Evolutionary conservation across 78 protist species (phyloP), one percentile per base, ranked within the genome.

Genomic region (Dictyostelium citrinum): DNA sequence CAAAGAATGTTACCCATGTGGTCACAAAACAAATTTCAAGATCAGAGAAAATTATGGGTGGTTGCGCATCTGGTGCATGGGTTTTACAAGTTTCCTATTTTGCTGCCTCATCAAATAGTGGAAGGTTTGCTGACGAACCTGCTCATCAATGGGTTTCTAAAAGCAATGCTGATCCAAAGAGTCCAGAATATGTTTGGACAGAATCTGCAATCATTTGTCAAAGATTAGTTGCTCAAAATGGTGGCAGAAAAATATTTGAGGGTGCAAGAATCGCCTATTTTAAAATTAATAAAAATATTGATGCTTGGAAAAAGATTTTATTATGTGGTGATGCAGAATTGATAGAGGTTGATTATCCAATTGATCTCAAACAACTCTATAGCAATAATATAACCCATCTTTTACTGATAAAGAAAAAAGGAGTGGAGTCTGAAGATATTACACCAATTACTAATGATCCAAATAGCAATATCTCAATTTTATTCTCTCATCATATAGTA

Each of bases 21-120:
- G 37, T 81, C 0, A 24, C 75, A 6, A 14, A 17, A 22, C 22
- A 20, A 33, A 70, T 72, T 16, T 58, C 17, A 4, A 29, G 43
- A 37, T 60, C 76, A 8, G 76, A 81, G 31, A 81, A 81, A 33
- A 20, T 60, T 11, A 22, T 81, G 75, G 31, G 61, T 51, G 71
- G 74, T 35, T 81, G 85, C n/a, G 85, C 75, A 6, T 22, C 85
- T 10, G 85, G 85, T 35, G 43, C 43, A 12, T 81, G 85, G 85
- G n/a, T 81, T 37, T 37, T 81, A 20, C 35, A 16, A 81, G 17
- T 49, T n/a, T 11, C 31, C 5, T 81, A 37, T 37, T 5, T 60
- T 6, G 20, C 64, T 22, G 85, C 85, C 5, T 35, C 33, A 0
- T 22, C 33, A 0, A 17, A 16, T 14, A 7, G 14, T 55, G 58